Evolutionary conservation across 441 rosid genomes (phyloP), one percentile per base, ranked within the genome.

Genomic region (Euphorbia corollata): DNA sequence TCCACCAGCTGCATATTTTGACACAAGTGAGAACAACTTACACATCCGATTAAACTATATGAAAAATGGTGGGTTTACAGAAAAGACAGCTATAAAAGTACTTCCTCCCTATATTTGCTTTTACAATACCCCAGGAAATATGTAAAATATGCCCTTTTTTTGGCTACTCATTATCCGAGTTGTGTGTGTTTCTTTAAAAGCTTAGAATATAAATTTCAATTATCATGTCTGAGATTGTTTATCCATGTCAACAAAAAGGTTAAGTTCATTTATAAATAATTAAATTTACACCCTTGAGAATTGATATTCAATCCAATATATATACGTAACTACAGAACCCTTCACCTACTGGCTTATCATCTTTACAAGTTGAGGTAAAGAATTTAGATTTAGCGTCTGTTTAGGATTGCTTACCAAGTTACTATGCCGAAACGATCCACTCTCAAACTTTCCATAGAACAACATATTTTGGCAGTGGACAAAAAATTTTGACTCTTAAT

Each of bases 1-100:
- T 74, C 99, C 97, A 68, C 97, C 97, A 88, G 99, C 99, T 94
- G 93, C 85, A 86, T 27, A 64, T 78, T 70, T 78, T 69, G 72
- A 75, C 43, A 60, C 2, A 24, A 75, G 47, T 22, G 59, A 70
- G 66, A 76, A 75, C 67, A 82, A 72, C 63, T 64, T 50, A 19
- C 45, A 67, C 58, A 63, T 64, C 10, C 59, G 63, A 59, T 24
- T 41, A 27, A 34, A 41, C 27, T 38, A 7, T 20, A 24, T 9
- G 13, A 30, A 63, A 45, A 24, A 63, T 32, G 10, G 62, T 30
- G 12, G 41, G 19, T 58, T 27, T 16, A 16, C 10, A 16, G n/a
- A 12, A 38, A 32, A 57, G 41, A n/a, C 3, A 16, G 30, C 19
- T 59, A 15, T 13, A 34, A 3, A 4, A 20, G 23, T n/a, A 43